These are phyloP conservation scores for Fraxinus nigra DNA, from an alignment of 305 asterid genomes.

Conservation along the genomic window DNA sequence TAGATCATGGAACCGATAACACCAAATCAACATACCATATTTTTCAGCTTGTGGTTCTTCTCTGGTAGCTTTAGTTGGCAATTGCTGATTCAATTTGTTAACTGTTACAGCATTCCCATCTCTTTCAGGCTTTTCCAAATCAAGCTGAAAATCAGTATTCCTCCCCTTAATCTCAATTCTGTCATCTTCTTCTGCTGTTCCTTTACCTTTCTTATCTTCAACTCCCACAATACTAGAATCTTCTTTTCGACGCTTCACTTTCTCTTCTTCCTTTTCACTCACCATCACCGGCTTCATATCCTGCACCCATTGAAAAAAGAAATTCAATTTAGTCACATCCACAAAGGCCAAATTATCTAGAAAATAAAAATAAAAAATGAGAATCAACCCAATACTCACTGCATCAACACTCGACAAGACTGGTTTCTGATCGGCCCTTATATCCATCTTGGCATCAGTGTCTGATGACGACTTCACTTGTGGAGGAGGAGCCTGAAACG, in stretches of 20 bases:
- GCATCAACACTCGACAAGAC: constrained; percentile 32
- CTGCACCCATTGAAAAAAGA: constrained; percentile 28
- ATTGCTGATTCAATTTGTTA: constrained; percentile 35
- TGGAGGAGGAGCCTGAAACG: not conserved
- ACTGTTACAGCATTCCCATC: constrained; percentile 36
- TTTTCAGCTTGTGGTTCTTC: constrained; percentile 38
- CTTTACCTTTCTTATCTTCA: constrained; percentile 46
- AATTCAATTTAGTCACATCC: not conserved
- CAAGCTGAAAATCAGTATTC: constrained; percentile 55
- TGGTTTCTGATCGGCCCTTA: constrained; percentile 43
- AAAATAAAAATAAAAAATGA: no score
- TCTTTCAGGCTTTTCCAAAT: constrained; percentile 64
- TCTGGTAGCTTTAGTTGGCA: constrained; percentile 28
- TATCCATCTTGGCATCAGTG: not conserved
- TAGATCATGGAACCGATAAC: not conserved
- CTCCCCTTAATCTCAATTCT: constrained; percentile 38
- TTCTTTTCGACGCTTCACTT: constrained; percentile 32
- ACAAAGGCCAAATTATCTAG: not conserved
- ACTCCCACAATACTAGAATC: constrained; percentile 25
- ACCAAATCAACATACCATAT: constrained; percentile 26
- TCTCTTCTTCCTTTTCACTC: constrained; percentile 36
- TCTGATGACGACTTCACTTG: not conserved
- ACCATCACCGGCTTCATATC: constrained; percentile 29
- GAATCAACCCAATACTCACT: constrained; percentile 27
- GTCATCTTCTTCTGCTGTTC: constrained; percentile 36